Conservation (phyloP, 2,329 filamentous ascomycete genomes). For the Penicillium hesseltinei region DNA sequence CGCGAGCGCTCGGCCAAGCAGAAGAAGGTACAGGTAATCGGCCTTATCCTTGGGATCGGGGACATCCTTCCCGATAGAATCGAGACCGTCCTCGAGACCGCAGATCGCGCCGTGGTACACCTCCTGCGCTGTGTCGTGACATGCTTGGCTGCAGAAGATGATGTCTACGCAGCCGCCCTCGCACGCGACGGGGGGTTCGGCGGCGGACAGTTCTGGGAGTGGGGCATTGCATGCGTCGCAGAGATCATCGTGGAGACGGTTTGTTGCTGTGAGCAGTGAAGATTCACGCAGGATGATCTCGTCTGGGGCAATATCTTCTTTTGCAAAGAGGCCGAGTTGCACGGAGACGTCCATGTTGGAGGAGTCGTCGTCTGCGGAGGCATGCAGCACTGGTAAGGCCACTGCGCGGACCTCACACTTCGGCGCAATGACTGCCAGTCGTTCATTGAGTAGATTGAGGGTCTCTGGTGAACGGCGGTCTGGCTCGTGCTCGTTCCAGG, state of each 20-base stretch:
- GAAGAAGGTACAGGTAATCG: conserved; percentile 59
- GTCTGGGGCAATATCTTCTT: conserved; percentile 71
- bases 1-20: conserved; percentile 59
- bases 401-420: conserved; percentile 78
- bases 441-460: conserved; percentile 67
- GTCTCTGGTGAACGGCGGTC: conserved; percentile 54
- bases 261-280: conserved; percentile 84
- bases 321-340: conserved; percentile 89
- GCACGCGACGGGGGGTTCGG: conserved; percentile 46
- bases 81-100: conserved; percentile 51
- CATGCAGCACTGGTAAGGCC: conserved; percentile 69
- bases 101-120: conserved; percentile 61
- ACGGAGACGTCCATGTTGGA: conserved; percentile 46
- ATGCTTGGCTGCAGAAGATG: conserved; percentile 60
- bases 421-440: conserved; percentile 68
- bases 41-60: conserved; percentile 56
- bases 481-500: conserved; percentile 62
- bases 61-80: conserved; percentile 59
- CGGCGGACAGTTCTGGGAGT: conserved; percentile 58
- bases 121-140: conserved; percentile 54
- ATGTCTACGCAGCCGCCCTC: conserved; percentile 54
- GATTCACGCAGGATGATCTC: conserved; percentile 78
- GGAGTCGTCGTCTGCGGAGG: conserved; percentile 8
- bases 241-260: conserved; percentile 77
- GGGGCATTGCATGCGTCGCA: conserved; percentile 85